Evolutionary conservation across 805 yeast genomes (phyloP).

Genomic region (Starmerella stellata): DNA sequence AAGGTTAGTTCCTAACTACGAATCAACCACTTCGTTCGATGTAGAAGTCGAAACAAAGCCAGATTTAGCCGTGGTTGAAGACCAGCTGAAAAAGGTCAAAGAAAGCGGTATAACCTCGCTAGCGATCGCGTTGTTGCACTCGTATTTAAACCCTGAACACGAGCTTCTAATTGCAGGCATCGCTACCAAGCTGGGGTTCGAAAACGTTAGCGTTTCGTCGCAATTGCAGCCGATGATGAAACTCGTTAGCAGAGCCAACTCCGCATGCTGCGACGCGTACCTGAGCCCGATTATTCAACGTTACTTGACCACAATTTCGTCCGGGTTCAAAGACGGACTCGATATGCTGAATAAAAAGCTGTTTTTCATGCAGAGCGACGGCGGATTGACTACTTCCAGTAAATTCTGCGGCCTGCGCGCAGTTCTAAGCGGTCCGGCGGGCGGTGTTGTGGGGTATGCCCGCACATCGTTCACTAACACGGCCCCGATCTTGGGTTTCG

Average conservation of each 20-base stretch:
- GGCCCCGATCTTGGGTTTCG: constrained; percentile 56
- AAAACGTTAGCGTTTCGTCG: constrained; percentile 48
- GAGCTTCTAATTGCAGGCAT: constrained; percentile 41
- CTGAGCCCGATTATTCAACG: constrained; percentile 59
- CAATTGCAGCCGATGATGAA: constrained; percentile 65
- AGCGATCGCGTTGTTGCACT: constrained; percentile 55
- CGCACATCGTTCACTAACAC: constrained; percentile 44
- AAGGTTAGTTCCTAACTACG: constrained; percentile 73
- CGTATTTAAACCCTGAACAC: constrained; percentile 56
- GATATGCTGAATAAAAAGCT: constrained; percentile 24
- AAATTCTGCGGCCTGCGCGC: constrained; percentile 77
- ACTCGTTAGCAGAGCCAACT: constrained; percentile 54
- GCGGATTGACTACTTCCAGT: constrained; percentile 74
- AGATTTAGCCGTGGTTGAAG: constrained; percentile 28
- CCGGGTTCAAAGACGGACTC: constrained; percentile 40
- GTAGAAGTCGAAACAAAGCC: constrained; percentile 40
- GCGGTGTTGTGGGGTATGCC: constrained; percentile 90
- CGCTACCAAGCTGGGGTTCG: constrained; percentile 50
- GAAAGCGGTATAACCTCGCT: constrained; percentile 45
- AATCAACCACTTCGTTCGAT: constrained; percentile 62
- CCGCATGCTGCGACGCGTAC: constrained; percentile 68
- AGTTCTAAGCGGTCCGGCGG: constrained; percentile 90
- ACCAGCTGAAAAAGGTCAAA: constrained; percentile 30
- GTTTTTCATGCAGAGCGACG: constrained; percentile 85
- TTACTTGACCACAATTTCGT: constrained; percentile 42